Conservation (phyloP, 352 stramenopile genomes). For the Globisporangium barbulae region DNA sequence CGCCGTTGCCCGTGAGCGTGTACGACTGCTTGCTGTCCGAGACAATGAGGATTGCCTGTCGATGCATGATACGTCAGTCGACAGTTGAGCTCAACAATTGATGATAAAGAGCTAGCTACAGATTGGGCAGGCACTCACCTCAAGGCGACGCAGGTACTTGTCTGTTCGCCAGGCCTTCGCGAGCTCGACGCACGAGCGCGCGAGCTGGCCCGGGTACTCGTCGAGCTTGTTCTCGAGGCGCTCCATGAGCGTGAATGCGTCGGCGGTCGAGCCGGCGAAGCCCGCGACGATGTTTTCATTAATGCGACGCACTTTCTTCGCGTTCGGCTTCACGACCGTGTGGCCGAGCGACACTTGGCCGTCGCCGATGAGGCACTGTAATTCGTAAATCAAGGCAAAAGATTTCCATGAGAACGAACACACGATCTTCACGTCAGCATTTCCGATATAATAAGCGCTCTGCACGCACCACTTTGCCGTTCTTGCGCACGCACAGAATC, state of each 20-base stretch:
- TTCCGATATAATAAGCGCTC: not conserved
- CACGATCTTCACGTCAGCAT: not conserved
- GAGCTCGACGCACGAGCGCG: constrained; percentile 96
- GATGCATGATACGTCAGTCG: not conserved
- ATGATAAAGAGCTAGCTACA: not conserved
- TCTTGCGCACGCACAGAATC: constrained; percentile 97
- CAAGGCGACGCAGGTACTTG: constrained; percentile 97
- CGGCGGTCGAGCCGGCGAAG: constrained; percentile 96
- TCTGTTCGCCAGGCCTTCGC: constrained; percentile 99
- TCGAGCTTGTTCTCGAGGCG: constrained; percentile 98
- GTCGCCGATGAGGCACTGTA: constrained; percentile 94
- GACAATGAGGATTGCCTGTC: constrained; percentile 88
- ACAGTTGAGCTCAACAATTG: not conserved
- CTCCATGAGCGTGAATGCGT: constrained; percentile 98
- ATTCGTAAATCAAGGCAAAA: not conserved
- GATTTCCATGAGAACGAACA: not conserved
- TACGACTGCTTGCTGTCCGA: constrained; percentile 95
- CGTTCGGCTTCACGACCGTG: constrained; percentile 97
- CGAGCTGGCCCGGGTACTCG: constrained; percentile 97
- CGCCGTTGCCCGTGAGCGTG: constrained; percentile 97
- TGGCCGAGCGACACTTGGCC: constrained; percentile 96
- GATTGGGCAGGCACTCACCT: constrained; percentile 40
- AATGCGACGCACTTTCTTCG: constrained; percentile 96
- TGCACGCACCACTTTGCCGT: constrained; percentile 93
- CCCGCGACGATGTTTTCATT: constrained; percentile 94